phyloP scores from a whole-genome alignment of 192 early-diverging fungal genomes.

The Coemansia reversa region DNA sequence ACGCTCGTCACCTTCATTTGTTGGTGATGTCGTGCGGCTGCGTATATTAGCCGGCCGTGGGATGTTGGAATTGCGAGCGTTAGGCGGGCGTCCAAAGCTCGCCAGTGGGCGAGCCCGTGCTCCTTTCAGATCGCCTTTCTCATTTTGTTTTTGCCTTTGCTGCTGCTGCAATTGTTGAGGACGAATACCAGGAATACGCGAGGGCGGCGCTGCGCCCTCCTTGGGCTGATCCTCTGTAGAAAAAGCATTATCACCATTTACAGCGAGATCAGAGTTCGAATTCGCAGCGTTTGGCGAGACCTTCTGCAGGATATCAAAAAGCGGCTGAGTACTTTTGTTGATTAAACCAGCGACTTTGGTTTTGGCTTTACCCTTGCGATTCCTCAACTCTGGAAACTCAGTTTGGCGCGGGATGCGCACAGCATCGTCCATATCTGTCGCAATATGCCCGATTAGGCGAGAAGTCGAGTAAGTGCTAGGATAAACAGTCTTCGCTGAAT shows the following conservation, averaged over 20 bases:
- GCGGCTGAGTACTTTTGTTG: slow-evolving; percentile 24
- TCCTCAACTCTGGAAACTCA: slow-evolving; percentile 44
- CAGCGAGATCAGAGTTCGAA: neutral
- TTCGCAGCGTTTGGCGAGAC: neutral
- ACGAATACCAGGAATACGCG: slow-evolving; percentile 46
- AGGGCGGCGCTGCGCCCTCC: slow-evolving; percentile 17
- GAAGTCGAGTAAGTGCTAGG: slow-evolving; percentile 26
- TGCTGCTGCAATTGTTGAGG: slow-evolving; percentile 6
- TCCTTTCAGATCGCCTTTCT: slow-evolving; percentile 5
- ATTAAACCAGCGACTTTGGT: slow-evolving; percentile 20
- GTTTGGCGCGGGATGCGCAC: slow-evolving; percentile 30
- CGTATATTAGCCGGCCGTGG: slow-evolving; percentile 33
- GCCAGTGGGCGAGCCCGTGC: slow-evolving; percentile 19
- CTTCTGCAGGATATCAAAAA: slow-evolving; percentile 38
- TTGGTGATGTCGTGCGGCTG: slow-evolving; percentile 6
- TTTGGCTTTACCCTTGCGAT: slow-evolving; percentile 22
- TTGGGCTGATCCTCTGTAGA: slow-evolving; percentile 3
- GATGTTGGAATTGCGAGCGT: slow-evolving; percentile 38
- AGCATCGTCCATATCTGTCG: slow-evolving; percentile 33
- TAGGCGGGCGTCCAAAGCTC: slow-evolving; percentile 38
- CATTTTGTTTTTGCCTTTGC: slow-evolving; percentile 1
- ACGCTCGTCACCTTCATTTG: slow-evolving; percentile 2
- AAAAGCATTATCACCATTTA: neutral
- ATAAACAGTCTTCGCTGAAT: neutral
- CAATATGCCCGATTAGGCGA: slow-evolving; percentile 40